Percentiles rank a stretch among this genome's conserved stretches.
These are phyloP conservation scores for Alopecurus myosuroides DNA, from an alignment of 176 grass and related monocot genomes.

Conservation along the genomic window DNA sequence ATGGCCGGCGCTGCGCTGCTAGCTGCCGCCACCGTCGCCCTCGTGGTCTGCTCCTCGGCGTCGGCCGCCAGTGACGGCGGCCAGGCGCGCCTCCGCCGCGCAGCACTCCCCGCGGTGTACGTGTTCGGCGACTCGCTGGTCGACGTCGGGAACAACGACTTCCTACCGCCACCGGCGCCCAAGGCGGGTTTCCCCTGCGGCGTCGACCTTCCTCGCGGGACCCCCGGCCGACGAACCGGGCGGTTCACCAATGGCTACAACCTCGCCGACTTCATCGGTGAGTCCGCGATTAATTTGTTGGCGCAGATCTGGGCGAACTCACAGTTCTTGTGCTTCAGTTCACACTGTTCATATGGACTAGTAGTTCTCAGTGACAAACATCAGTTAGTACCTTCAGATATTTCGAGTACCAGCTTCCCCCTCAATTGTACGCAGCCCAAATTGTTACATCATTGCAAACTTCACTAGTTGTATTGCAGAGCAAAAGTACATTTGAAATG, in stretches of 20 bases:
- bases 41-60: background rate
- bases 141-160: slow-evolving; percentile 52
- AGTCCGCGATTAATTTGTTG: background rate
- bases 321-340: background rate
- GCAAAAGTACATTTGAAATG: background rate
- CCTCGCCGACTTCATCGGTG: slow-evolving; percentile 48
- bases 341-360: background rate
- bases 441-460: background rate
- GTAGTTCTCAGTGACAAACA: background rate
- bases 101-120: slow-evolving; percentile 32
- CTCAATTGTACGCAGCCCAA: background rate
- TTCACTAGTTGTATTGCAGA: background rate
- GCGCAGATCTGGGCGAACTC: background rate
- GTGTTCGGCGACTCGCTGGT: slow-evolving; percentile 52
- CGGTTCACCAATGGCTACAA: slow-evolving; percentile 44
- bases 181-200: slow-evolving; percentile 22
- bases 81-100: background rate
- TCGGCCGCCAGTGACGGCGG: background rate
- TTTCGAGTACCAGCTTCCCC: background rate
- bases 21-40: background rate
- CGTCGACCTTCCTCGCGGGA: slow-evolving; percentile 13
- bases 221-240: background rate
- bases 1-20: background rate
- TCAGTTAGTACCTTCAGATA: background rate
- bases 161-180: slow-evolving; percentile 33